phyloP scores from a whole-genome alignment of 1,284 basidiomycete genomes.

The Afroboletus lepidellus region DNA sequence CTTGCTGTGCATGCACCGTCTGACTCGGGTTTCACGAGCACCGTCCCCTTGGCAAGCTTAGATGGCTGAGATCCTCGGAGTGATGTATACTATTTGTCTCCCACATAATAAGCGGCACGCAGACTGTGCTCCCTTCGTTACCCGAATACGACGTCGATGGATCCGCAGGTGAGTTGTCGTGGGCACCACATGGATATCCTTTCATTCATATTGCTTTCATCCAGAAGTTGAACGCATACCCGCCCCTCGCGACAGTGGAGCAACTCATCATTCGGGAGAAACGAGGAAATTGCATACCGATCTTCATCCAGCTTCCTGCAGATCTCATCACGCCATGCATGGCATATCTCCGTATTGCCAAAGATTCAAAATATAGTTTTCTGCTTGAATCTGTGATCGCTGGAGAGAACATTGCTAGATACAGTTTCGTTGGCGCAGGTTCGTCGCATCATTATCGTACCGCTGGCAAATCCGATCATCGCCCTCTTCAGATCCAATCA shows the following conservation, averaged over 20 bases:
- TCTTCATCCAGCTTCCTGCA: conserved; percentile 91
- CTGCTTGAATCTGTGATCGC: conserved; percentile 89
- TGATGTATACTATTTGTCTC: neutral
- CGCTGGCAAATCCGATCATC: neutral
- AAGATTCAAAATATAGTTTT: conserved; percentile 92
- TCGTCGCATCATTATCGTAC: conserved; percentile 31
- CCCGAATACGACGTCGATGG: conserved; percentile 41
- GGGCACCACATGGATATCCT: neutral
- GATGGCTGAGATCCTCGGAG: neutral
- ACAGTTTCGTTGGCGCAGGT: conserved; percentile 96
- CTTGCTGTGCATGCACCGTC: neutral
- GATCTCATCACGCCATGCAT: conserved; percentile 97
- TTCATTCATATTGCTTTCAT: conserved; percentile 4
- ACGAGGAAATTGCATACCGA: conserved; percentile 87
- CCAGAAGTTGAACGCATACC: conserved; percentile 65
- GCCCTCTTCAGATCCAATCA: conserved; percentile 74
- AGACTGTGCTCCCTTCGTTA: neutral
- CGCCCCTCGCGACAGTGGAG: conserved; percentile 69
- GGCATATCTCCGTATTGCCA: conserved; percentile 91
- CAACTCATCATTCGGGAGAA: conserved; percentile 74
- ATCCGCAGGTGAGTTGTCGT: conserved; percentile 51
- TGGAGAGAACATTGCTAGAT: conserved; percentile 90
- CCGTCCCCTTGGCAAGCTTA: neutral
- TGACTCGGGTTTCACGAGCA: neutral
- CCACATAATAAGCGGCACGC: conserved; percentile 7